These are phyloP conservation scores for Salisapilia sapeloensis DNA, from an alignment of 352 stramenopile genomes.

Conservation along the genomic window DNA sequence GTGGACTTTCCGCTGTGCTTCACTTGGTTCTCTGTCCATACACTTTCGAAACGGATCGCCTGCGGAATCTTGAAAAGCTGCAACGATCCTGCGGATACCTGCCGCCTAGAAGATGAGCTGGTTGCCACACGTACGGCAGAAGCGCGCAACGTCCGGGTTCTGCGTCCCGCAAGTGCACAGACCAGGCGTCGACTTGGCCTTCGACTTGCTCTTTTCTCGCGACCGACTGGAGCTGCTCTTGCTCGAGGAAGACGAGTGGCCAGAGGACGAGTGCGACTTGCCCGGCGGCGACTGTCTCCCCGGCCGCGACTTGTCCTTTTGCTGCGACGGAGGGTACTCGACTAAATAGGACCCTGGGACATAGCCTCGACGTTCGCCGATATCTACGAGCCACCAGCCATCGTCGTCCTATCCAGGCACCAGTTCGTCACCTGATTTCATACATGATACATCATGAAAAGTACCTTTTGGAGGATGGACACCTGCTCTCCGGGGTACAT, in stretches of 20 bases:
- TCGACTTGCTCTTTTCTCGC: neutral
- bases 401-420: conserved; percentile 34
- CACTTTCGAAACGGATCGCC: no score
- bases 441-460: neutral
- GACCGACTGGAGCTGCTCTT: no score
- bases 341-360: conserved; percentile 73
- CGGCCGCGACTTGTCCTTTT: conserved; percentile 1
- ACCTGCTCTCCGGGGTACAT: conserved; percentile 68
- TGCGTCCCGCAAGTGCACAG: conserved; percentile 59
- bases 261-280: no score
- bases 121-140: conserved; percentile 70
- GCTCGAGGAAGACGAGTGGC: no score
- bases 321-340: conserved; percentile 27
- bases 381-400: conserved; percentile 69
- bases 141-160: conserved; percentile 56
- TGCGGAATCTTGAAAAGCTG: no score
- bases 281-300: conserved; percentile 1
- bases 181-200: conserved; percentile 21
- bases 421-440: neutral
- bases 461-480: conserved; percentile 56
- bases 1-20: no score
- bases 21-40: no score
- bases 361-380: conserved; percentile 50
- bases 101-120: conserved; percentile 33
- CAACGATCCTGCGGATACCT: neutral